Conservation (phyloP, 306 rosid species). For the Citrullus mucosospermus region DNA sequence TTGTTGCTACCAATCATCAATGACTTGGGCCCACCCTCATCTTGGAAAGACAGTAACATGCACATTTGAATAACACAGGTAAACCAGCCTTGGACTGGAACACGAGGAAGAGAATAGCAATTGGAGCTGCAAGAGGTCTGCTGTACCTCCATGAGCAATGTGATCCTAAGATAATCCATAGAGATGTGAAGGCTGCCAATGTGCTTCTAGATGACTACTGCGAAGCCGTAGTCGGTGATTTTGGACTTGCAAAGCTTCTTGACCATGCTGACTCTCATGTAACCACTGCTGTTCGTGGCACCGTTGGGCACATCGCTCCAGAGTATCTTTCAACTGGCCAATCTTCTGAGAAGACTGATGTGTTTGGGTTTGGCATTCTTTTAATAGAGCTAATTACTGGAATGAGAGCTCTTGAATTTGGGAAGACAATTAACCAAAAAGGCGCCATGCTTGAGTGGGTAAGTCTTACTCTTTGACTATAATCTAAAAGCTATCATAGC, state of each 20-base stretch:
- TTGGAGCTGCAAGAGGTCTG: slow-evolving; percentile 97
- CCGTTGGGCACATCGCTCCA: slow-evolving; percentile 95
- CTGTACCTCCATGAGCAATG: slow-evolving; percentile 91
- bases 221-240: slow-evolving; percentile 93
- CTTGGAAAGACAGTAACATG: background rate
- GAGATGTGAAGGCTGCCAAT: slow-evolving; percentile 98
- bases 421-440: slow-evolving; percentile 75
- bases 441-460: slow-evolving; percentile 98
- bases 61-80: slow-evolving; percentile 27
- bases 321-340: slow-evolving; percentile 98
- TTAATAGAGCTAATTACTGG: slow-evolving; percentile 93
- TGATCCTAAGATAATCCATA: slow-evolving; percentile 94
- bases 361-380: slow-evolving; percentile 89
- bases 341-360: slow-evolving; percentile 97
- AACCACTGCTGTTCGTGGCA: slow-evolving; percentile 97
- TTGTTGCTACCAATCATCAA: too few relatives aligned
- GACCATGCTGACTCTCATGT: slow-evolving; percentile 95
- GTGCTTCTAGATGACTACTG: slow-evolving; percentile 76
- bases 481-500: background rate
- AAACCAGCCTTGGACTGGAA: slow-evolving; percentile 94
- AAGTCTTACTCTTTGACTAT: slow-evolving; percentile 17
- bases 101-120: slow-evolving; percentile 83
- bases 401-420: slow-evolving; percentile 87
- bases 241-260: slow-evolving; percentile 96
- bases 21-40: too few relatives aligned